Evolutionary conservation across 345 rosid genomes (phyloP).

Genomic region (Eutrema heterophyllum): DNA sequence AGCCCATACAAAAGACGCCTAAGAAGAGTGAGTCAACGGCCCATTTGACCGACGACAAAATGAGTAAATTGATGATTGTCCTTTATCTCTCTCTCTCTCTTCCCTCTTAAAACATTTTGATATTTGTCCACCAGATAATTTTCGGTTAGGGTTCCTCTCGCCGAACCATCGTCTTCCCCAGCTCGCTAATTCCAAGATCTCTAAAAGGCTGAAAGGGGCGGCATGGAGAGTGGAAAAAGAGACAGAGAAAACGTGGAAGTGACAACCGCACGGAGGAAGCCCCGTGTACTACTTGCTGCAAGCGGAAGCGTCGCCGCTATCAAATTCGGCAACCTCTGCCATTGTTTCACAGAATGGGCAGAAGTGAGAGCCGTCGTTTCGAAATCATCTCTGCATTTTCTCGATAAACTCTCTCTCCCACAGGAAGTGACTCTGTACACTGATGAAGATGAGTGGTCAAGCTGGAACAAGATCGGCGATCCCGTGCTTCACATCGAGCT

Average conservation of each 20-base stretch:
- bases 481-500: too few relatives aligned
- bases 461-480: too few relatives aligned
- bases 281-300: constrained; percentile 73
- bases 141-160: constrained; percentile 21
- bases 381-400: constrained; percentile 70
- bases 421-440: too few relatives aligned
- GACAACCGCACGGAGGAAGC: constrained; percentile 39
- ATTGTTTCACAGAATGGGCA: constrained; percentile 82
- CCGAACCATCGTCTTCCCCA: neutral
- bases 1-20: constrained; percentile 6
- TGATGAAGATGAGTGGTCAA: too few relatives aligned
- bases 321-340: constrained; percentile 82
- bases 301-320: constrained; percentile 93
- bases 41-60: neutral
- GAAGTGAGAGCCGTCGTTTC: constrained; percentile 86
- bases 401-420: constrained; percentile 60
- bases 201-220: neutral
- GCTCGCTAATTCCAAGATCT: neutral
- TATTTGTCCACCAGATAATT: neutral
- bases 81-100: constrained; percentile 3
- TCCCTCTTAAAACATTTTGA: constrained; percentile 26
- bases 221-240: constrained; percentile 25
- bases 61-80: neutral
- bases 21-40: neutral
- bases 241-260: constrained; percentile 39